These are phyloP conservation scores for Parmelia sp. DNA, from an alignment of 495 filamentous ascomycete species.

Conservation along the genomic window DNA sequence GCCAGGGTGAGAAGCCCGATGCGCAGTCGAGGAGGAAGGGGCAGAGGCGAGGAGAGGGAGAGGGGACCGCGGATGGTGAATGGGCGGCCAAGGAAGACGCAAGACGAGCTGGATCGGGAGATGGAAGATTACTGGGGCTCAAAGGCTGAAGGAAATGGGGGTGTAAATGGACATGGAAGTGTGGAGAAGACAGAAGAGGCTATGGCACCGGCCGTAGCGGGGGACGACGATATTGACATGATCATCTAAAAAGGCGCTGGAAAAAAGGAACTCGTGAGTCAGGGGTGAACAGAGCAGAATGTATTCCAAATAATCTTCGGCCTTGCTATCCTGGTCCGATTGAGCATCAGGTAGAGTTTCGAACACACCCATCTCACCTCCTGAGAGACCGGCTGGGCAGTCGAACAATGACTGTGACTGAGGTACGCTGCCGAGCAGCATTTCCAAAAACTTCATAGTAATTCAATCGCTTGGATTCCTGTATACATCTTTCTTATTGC, in stretches of 20 bases:
- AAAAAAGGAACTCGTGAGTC: background rate
- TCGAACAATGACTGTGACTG: background rate
- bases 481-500: constrained; percentile 4
- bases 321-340: background rate
- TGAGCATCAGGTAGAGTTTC: background rate
- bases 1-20: constrained; percentile 35
- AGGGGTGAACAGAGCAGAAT: background rate
- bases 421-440: background rate
- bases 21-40: constrained; percentile 26
- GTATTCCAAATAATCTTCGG: background rate
- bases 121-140: constrained; percentile 88
- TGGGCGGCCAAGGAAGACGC: constrained; percentile 74
- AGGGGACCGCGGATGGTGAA: constrained; percentile 39
- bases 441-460: background rate
- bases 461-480: background rate
- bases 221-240: constrained; percentile 56
- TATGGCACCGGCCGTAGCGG: constrained; percentile 28
- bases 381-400: background rate
- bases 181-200: constrained; percentile 14
- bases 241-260: constrained; percentile 14
- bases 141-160: constrained; percentile 14
- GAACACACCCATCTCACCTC: background rate
- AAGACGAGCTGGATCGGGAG: constrained; percentile 87
- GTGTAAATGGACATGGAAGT: constrained; percentile 30
- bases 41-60: constrained; percentile 31